Base-by-base conservation (phyloP, 148 eudicot species). In the Vaccinium corymbosum region DNA sequence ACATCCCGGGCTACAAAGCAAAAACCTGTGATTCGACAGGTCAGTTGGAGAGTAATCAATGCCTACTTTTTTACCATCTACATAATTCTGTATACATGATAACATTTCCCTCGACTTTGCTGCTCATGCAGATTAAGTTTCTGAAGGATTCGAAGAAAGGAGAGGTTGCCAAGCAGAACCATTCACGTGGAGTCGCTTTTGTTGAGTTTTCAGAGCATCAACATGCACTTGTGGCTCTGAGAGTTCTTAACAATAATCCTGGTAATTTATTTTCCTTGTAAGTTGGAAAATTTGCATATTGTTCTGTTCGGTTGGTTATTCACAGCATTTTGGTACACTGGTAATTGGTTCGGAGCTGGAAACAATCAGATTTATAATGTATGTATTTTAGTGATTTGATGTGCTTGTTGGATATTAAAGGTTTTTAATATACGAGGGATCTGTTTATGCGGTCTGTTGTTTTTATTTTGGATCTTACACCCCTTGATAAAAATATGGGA, bases 211-310 rank as follows among this genome's bases (percentile, higher is more conserved):
- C 92, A 8, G 98, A 97, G 87, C 99, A 97, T 89, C 91, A 97
- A 86, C 99, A 97, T 91, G 99, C 99, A 38, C 98, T 97, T 62
- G 95, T 97, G 82, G 93, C 98, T 81, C 86, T 94, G 77, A 91
- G 99, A 90, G 99, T 93, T 88, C 97, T 97, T 22, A 97, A 97
- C 83, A 97, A 97, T 81, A 97, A 94, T 92, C 99, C 99, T 78
- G 99, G 99, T 94, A 92, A 70, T 52, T 20, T 74, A 8, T 59
- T 75, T 71, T 70, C 15, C 53, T 82, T 25, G 10, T 50, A 57
- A 70, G 66, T 59, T 55, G 53, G 27, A 11, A 13, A 50, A 66
- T 59, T n/a, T 66, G 17, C 42, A 15, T 79, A 3, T 68, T 16
- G 7, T 48, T 50, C 46, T 66, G 7, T 74, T 19, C 22, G 6